Evolutionary conservation across 139 green algal species (phyloP).

Genomic region (Raphidocelis subcapitata): DNA sequence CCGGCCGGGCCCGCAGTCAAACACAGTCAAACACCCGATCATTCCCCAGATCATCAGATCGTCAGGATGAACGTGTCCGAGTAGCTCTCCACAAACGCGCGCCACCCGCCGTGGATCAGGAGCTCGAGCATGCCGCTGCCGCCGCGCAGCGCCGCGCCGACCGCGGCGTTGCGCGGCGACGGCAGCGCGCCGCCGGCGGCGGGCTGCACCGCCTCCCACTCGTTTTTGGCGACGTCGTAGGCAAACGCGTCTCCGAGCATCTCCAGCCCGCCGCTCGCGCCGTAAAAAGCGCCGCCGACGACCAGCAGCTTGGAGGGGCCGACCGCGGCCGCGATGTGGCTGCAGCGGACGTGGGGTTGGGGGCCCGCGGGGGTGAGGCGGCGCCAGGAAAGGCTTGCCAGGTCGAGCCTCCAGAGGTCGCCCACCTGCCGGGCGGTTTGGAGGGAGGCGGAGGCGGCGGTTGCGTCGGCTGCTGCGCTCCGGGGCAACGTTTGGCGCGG

Average conservation of each 20-base stretch:
- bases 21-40: too few species aligned
- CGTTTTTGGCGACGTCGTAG: constrained; percentile 11
- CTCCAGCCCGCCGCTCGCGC: constrained; percentile 20
- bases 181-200: constrained; percentile 3
- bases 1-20: too few species aligned
- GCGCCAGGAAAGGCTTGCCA: constrained; percentile 26
- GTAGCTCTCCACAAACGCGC: constrained; percentile 43
- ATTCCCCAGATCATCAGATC: too few species aligned
- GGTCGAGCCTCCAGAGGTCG: constrained; percentile 38
- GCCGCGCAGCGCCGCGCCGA: constrained; percentile 1
- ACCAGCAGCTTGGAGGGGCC: constrained; percentile 15
- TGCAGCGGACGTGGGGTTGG: constrained; percentile 33
- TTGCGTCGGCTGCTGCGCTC: too few species aligned
- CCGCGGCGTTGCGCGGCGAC: constrained; percentile 36
- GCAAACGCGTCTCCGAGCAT: constrained; percentile 32
- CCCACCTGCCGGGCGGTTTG: constrained; percentile 9
- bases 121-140: not conserved
- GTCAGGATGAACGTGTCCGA: constrained; percentile 31
- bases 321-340: constrained; percentile 23
- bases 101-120: constrained; percentile 30
- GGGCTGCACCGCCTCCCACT: constrained; percentile 11
- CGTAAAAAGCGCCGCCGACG: constrained; percentile 47
- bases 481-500: not conserved
- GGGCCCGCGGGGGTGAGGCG: constrained; percentile 22
- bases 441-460: not conserved